A percentile compares a stretch with the other conserved stretches of the same genome.
Evolutionary conservation across 225 moss, liverwort and hornwort species (phyloP).

Genomic region (Marchantia paleacea): DNA sequence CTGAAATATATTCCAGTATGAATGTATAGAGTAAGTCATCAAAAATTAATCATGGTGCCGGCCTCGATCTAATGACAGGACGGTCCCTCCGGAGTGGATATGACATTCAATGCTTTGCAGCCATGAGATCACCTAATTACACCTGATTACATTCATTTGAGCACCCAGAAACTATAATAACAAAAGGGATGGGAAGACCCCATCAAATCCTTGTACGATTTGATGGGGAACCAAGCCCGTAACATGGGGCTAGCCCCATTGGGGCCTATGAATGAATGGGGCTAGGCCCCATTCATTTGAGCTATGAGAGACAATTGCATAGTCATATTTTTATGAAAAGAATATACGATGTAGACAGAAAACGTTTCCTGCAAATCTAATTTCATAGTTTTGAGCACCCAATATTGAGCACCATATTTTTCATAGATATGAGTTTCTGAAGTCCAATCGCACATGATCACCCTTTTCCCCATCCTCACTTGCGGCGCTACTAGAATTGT

Average conservation of each 20-base stretch:
- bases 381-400: constrained; percentile 17
- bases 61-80: constrained; percentile 25
- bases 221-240: too few species aligned
- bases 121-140: constrained; percentile 31
- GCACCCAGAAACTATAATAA: too few species aligned
- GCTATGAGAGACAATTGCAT: constrained; percentile 37
- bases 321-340: constrained; percentile 27
- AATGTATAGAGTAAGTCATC: too few species aligned
- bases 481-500: neutral
- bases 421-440: constrained; percentile 24
- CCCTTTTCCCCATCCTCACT: neutral
- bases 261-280: too few species aligned
- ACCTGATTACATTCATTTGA: too few species aligned
- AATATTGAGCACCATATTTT: constrained; percentile 7
- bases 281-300: constrained; percentile 41
- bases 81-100: constrained; percentile 9
- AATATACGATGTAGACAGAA: constrained; percentile 31
- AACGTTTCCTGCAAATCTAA: constrained; percentile 27
- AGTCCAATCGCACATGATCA: constrained; percentile 43
- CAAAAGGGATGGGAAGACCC: too few species aligned
- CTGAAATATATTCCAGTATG: too few species aligned
- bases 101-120: constrained; percentile 24
- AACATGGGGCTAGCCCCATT: too few species aligned
- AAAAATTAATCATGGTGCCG: neutral
- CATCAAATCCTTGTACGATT: too few species aligned